These are phyloP conservation scores for Kluyveromyces lactis DNA, from an alignment of 805 yeast species.

Conservation along the genomic window DNA sequence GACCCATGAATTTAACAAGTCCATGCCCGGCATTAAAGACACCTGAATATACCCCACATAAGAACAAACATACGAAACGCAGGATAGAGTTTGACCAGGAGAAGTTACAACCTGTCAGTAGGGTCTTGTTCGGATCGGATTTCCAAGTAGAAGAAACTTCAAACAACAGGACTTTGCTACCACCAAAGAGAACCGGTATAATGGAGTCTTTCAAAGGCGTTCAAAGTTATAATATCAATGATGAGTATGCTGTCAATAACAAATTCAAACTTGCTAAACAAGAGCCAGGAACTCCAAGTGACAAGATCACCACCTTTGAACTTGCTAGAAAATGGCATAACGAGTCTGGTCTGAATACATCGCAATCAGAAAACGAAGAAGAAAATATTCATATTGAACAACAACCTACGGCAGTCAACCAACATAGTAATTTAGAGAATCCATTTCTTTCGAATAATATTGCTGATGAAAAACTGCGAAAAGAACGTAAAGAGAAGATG, in stretches of 20 bases:
- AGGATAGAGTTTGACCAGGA: constrained; percentile 10
- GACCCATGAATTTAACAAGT: constrained; percentile 3
- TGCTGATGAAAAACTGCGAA: constrained; percentile 10
- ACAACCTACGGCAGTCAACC: constrained; percentile 17
- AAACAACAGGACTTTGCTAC: constrained; percentile 10
- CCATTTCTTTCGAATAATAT: constrained; percentile 13
- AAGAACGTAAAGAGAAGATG: constrained; percentile 10
- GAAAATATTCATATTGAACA: constrained; percentile 11
- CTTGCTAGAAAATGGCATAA: constrained; percentile 30
- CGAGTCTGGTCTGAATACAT: constrained; percentile 10
- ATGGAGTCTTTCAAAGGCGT: background rate
- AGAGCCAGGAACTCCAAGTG: constrained; percentile 31
- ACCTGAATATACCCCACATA: constrained; percentile 26
- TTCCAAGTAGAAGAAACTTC: constrained; percentile 2
- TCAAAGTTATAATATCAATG: background rate
- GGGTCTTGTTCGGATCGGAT: constrained; percentile 16
- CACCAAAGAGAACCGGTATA: constrained; percentile 17
- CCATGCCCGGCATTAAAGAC: constrained; percentile 24
- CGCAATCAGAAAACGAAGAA: constrained; percentile 14
- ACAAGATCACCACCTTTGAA: constrained; percentile 27
- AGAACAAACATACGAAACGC: constrained; percentile 11
- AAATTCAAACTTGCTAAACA: constrained; percentile 12
- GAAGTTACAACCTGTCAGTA: constrained; percentile 13
- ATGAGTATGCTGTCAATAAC: background rate
- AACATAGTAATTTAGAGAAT: constrained; percentile 4